phyloP scores from a whole-genome alignment of 2,329 filamentous ascomycete species.

The Thielaviopsis populi region DNA sequence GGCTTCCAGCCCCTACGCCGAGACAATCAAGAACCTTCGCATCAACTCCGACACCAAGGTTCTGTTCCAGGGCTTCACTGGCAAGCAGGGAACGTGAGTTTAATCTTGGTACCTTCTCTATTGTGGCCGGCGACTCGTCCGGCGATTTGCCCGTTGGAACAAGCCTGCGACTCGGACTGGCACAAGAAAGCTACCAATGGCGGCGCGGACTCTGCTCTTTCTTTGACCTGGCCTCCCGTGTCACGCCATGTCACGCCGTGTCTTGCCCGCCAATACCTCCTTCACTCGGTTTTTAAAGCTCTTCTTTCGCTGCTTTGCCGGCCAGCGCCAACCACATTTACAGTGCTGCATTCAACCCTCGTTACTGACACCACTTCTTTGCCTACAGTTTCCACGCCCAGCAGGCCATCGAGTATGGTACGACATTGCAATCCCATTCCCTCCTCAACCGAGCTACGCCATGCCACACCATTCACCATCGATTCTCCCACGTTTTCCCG shows the following conservation, averaged over 20 bases:
- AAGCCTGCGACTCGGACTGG: neutral
- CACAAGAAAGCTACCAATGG: neutral
- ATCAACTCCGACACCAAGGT: slow-evolving; percentile 91
- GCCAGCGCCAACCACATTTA: neutral
- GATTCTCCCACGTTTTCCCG: neutral
- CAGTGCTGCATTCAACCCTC: neutral
- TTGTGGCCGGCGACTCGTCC: too few species aligned
- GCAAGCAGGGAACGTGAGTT: slow-evolving; percentile 84
- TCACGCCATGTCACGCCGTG: neutral
- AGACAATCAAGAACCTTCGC: slow-evolving; percentile 72
- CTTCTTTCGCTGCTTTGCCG: neutral
- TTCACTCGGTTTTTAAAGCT: neutral
- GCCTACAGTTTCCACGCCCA: slow-evolving; percentile 75
- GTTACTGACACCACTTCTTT: slow-evolving; percentile 2
- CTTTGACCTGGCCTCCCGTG: neutral
- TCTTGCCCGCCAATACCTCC: neutral
- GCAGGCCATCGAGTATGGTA: slow-evolving; percentile 98
- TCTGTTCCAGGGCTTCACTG: slow-evolving; percentile 92
- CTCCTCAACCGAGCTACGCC: slow-evolving; percentile 10
- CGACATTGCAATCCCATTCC: slow-evolving; percentile 18
- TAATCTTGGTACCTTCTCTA: neutral
- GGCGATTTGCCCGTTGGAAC: neutral
- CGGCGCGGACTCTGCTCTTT: neutral
- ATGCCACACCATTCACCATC: neutral
- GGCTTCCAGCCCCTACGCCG: slow-evolving; percentile 50